phyloP scores from a whole-genome alignment of 1,284 basidiomycete species.

The Cystobasidiaceae sp. region DNA sequence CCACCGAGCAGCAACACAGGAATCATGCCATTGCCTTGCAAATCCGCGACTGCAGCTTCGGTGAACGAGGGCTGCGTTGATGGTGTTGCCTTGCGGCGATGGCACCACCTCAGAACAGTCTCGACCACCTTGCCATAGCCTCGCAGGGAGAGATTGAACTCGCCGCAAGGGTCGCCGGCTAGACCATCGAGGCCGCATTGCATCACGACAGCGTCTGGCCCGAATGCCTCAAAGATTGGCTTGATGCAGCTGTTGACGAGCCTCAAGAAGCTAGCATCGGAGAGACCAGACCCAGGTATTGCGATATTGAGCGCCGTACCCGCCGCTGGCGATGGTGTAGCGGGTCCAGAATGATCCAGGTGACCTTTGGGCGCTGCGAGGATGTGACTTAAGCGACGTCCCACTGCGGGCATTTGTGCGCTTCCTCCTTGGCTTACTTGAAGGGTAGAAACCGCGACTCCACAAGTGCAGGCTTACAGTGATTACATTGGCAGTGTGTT shows the following conservation, averaged over 20 bases:
- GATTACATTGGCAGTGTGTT: constrained; percentile 56
- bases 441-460: constrained; percentile 75
- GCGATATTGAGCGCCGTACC: constrained; percentile 34
- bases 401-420: not conserved
- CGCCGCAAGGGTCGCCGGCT: constrained; percentile 70
- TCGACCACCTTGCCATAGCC: constrained; percentile 64
- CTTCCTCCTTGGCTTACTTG: constrained; percentile 36
- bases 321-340: constrained; percentile 11
- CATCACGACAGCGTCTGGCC: constrained; percentile 71
- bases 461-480: constrained; percentile 80
- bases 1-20: constrained; percentile 28
- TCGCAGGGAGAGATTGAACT: constrained; percentile 70
- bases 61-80: constrained; percentile 54
- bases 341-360: constrained; percentile 23
- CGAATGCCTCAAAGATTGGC: constrained; percentile 58
- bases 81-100: constrained; percentile 60
- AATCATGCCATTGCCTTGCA: constrained; percentile 33
- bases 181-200: constrained; percentile 84
- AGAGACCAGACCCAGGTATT: constrained; percentile 46
- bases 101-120: constrained; percentile 58
- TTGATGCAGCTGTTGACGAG: constrained; percentile 62
- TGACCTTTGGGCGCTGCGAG: constrained; percentile 9
- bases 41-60: not conserved
- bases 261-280: constrained; percentile 56
- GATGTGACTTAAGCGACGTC: not conserved